These are phyloP conservation scores for Calonectria henricotiae DNA, from an alignment of 2,329 filamentous ascomycete species.

Conservation along the genomic window DNA sequence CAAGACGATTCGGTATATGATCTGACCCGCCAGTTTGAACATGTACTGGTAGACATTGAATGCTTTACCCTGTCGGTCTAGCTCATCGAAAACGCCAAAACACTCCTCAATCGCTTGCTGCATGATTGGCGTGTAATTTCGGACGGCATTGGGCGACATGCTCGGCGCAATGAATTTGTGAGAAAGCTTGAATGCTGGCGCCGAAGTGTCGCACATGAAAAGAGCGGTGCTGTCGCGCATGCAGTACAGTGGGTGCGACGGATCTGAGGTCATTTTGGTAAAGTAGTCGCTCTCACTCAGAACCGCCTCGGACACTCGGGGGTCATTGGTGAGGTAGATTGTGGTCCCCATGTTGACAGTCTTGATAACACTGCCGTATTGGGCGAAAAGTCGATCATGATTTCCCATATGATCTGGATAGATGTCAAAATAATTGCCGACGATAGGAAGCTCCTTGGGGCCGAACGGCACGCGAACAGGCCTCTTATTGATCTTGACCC, in stretches of 20 bases:
- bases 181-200: not conserved
- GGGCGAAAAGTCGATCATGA: constrained; percentile 8
- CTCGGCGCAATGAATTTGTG: constrained; percentile 11
- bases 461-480: not conserved
- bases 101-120: constrained; percentile 5
- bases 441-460: constrained; percentile 2
- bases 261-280: constrained; percentile 5
- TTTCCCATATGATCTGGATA: constrained; percentile 16
- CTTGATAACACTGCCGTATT: constrained; percentile 12
- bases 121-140: constrained; percentile 8
- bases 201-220: constrained; percentile 2
- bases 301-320: not conserved
- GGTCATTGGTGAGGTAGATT: constrained; percentile 11
- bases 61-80: not conserved
- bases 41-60: constrained; percentile 22
- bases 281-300: constrained; percentile 2
- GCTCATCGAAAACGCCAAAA: not conserved
- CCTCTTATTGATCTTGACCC: not conserved
- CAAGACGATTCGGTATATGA: not conserved
- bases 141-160: constrained; percentile 6
- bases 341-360: constrained; percentile 21
- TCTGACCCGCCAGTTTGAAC: constrained; percentile 17
- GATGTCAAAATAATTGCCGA: constrained; percentile 10
- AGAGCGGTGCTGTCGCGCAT: constrained; percentile 2
- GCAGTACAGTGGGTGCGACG: not conserved